Percentiles rank a stretch among this genome's conserved stretches.
Evolutionary conservation across 345 rosid genomes (phyloP).

Genomic region (Salix dunnii): DNA sequence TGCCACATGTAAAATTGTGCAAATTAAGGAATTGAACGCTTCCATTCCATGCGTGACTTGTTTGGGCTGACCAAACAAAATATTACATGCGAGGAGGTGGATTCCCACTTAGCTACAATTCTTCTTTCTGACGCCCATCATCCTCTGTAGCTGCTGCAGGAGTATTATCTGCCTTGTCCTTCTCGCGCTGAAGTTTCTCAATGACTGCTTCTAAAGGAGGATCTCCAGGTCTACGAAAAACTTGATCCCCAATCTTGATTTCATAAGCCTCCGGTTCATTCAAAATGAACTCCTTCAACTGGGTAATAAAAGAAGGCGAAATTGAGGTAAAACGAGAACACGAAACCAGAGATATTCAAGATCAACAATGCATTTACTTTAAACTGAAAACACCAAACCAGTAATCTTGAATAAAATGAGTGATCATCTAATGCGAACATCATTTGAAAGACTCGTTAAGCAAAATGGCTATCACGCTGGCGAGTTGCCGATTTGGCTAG

Average conservation of each 20-base stretch:
- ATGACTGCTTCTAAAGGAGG: conserved; percentile 68
- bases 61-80: no score
- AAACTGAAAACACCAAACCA: background rate
- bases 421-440: no score
- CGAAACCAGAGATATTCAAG: no score
- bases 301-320: conserved; percentile 4
- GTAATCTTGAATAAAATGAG: no score
- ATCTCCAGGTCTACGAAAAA: conserved; percentile 74
- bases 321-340: background rate
- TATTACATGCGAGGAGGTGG: background rate
- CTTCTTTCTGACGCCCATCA: conserved; percentile 42
- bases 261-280: conserved; percentile 77
- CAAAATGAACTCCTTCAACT: conserved; percentile 82
- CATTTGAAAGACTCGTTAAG: no score
- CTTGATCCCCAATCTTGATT: conserved; percentile 73
- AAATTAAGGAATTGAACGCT: no score
- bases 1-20: no score
- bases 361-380: background rate
- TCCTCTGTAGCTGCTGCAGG: conserved; percentile 3
- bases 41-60: no score
- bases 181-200: conserved; percentile 37
- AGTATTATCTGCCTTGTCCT: conserved; percentile 12
- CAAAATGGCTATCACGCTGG: no score
- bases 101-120: conserved; percentile 34
- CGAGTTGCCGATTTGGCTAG: background rate